A percentile compares a stretch with the other conserved stretches of the same genome.
phyloP scores from a whole-genome alignment of 176 grass and related monocot species.

The Zoysia japonica region DNA sequence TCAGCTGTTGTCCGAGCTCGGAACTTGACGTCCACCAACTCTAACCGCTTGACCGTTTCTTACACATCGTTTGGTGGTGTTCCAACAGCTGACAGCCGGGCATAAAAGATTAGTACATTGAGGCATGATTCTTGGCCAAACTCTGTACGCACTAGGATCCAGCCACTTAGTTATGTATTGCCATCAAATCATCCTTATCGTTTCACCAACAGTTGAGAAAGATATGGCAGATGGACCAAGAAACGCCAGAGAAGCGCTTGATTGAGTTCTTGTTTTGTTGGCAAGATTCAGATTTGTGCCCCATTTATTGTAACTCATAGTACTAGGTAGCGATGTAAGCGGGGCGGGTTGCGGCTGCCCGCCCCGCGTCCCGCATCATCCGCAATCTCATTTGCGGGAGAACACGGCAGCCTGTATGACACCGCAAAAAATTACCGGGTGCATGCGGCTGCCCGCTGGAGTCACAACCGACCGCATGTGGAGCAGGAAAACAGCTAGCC shows the following conservation, averaged over 20 bases:
- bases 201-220: neutral
- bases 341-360: too few species aligned
- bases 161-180: neutral
- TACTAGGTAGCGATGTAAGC: too few species aligned
- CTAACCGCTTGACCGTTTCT: conserved; percentile 37
- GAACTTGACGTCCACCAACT: conserved; percentile 41
- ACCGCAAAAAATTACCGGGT: too few species aligned
- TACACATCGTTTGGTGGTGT: neutral
- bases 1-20: conserved; percentile 4
- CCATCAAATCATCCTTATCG: neutral
- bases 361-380: too few species aligned
- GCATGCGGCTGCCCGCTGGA: too few species aligned
- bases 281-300: conserved; percentile 2
- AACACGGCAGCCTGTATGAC: too few species aligned
- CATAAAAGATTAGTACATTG: neutral
- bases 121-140: neutral
- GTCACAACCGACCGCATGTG: too few species aligned
- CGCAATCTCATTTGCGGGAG: too few species aligned
- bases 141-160: neutral
- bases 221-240: neutral
- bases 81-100: conserved; percentile 12
- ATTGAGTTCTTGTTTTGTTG: neutral
- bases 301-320: neutral
- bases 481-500: too few species aligned
- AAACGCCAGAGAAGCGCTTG: neutral